Evolutionary conservation across 352 stramenopile species (phyloP).

Genomic region (Globisporangium barbulae): DNA sequence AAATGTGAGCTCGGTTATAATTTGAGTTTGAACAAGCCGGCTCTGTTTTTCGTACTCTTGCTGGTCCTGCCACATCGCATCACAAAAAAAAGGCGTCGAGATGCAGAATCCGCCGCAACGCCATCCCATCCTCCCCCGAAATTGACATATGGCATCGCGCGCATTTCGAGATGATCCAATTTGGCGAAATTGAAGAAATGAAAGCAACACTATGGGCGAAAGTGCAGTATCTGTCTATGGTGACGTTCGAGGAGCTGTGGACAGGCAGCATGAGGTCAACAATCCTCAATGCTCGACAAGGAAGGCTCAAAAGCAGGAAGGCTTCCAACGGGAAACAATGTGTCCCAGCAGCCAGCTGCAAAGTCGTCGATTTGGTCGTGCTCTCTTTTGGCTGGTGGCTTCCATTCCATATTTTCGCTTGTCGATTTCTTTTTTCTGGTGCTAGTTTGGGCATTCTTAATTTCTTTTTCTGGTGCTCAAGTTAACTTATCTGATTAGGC

Average conservation of each 20-base stretch:
- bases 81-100: neutral
- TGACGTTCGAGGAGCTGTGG: no score
- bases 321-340: no score
- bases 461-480: neutral
- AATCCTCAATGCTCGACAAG: no score
- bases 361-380: neutral
- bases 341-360: no score
- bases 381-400: no score
- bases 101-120: neutral
- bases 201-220: neutral
- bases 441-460: neutral
- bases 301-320: no score
- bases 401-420: neutral
- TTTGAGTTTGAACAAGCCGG: no score
- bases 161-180: slow-evolving; percentile 1
- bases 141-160: slow-evolving; percentile 1
- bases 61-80: neutral
- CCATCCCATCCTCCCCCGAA: neutral
- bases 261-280: no score
- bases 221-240: neutral
- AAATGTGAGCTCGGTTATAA: no score
- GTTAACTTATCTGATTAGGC: no score
- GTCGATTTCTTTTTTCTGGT: no score
- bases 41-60: neutral
- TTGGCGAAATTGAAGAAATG: neutral